Base-by-base conservation (phyloP, 1,284 basidiomycete genomes). In the Cryptococcus sp. region DNA sequence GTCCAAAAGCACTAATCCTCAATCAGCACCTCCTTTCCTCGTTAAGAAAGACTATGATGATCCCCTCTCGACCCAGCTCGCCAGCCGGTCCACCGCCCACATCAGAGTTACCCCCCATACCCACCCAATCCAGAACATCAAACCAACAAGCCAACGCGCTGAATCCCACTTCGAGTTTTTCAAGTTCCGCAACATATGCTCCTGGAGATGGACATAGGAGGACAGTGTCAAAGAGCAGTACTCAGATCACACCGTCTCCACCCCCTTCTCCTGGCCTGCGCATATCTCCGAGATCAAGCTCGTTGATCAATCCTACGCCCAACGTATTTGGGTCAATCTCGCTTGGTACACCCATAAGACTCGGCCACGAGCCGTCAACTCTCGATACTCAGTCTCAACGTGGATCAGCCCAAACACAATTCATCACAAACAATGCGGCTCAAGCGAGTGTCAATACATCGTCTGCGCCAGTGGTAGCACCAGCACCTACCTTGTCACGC, bases 1-100 rank as follows among this genome's bases (percentile, higher is more conserved):
- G n/a, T n/a, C n/a, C n/a, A n/a, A n/a, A n/a, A n/a, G n/a, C n/a
- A n/a, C n/a, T n/a, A n/a, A n/a, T n/a, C n/a, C n/a, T n/a, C n/a
- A n/a, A n/a, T n/a, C n/a, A n/a, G n/a, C n/a, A n/a, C n/a, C n/a
- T n/a, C 5, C 46, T 61, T 13, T 54, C 52, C 5, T 57, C 55
- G 8, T n/a, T 57, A n/a, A 41, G 49, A 3, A 57, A 61, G 41
- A 16, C 54, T n/a, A 52, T 19, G 23, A 23, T 48, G n/a, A 23
- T 50, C 10, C 41, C 52, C n/a, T 52, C 50, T 22, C 50, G 55
- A 39, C 59, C 59, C 13, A 40, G 47, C n/a, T 51, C 55, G 19
- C 56, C 62, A n/a, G 50, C 56, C 22, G 62, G 58, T 22, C 62
- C 58, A 17, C 62, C 62, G 22, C 56, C 58, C 19, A 43, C 50